Evolutionary conservation across 2,329 filamentous ascomycete genomes (phyloP).

Genomic region (Fusarium annulatum): DNA sequence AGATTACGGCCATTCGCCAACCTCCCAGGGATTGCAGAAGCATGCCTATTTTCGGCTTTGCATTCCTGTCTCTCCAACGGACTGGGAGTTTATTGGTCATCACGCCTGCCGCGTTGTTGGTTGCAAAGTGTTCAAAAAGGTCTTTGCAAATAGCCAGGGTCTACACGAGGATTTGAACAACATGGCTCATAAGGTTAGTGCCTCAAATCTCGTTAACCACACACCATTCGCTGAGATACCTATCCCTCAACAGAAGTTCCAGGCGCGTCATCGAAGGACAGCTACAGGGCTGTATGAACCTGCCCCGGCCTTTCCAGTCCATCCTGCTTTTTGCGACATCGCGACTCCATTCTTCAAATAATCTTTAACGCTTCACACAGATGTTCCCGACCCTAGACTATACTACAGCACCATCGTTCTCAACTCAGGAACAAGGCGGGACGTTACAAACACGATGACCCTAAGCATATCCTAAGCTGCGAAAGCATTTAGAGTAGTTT

Average conservation of each 20-base stretch:
- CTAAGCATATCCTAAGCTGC: neutral
- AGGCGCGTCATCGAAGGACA: neutral
- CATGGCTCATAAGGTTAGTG: neutral
- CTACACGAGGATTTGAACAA: neutral
- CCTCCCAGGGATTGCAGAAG: neutral
- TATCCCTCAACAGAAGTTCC: neutral
- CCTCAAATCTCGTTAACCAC: neutral
- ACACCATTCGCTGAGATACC: neutral
- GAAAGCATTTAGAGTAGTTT: rapidly evolving
- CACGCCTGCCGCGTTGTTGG: neutral
- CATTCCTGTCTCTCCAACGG: too few relatives aligned
- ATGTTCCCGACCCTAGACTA: neutral
- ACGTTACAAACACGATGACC: neutral
- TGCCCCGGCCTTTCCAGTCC: neutral
- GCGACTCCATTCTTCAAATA: neutral
- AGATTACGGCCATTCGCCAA: neutral
- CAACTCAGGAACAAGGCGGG: neutral
- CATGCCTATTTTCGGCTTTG: neutral
- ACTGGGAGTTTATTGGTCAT: neutral
- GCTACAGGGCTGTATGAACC: neutral
- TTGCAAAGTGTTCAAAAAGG: neutral
- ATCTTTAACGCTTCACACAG: neutral
- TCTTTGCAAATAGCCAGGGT: neutral
- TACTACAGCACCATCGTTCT: neutral
- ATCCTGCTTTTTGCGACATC: neutral